A percentile compares a stretch with the other conserved stretches of the same genome.
Conservation (phyloP, 2,329 filamentous ascomycete genomes). For the Trichoderma cornu-damae region DNA sequence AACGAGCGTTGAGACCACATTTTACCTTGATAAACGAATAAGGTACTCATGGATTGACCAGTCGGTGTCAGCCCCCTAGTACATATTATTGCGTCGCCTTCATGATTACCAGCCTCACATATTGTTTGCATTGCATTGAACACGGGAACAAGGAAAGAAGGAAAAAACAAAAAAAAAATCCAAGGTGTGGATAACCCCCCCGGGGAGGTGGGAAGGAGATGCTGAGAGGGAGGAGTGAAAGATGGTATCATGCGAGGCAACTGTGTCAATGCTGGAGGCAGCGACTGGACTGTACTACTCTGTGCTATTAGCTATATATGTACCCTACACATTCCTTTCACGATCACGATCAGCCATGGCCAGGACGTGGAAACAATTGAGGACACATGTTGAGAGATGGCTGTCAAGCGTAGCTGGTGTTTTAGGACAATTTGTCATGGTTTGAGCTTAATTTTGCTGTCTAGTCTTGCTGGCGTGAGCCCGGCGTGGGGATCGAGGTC, state of each 20-base stretch:
- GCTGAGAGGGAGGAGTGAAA: background rate
- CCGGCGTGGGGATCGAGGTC: too few relatives aligned
- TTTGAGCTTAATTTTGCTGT: too few relatives aligned
- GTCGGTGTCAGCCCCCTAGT: slow-evolving; percentile 1
- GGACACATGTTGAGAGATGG: background rate
- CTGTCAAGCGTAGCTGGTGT: too few relatives aligned
- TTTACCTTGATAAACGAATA: slow-evolving; percentile 1
- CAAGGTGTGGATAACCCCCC: background rate
- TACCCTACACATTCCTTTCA: background rate
- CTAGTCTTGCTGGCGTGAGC: too few relatives aligned
- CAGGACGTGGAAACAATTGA: background rate
- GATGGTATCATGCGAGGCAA: background rate
- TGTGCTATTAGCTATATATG: background rate
- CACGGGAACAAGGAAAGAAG: background rate
- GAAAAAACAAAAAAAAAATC: background rate
- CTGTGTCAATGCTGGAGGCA: background rate
- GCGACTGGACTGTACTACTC: background rate
- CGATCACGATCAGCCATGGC: background rate
- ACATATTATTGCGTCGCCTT: background rate
- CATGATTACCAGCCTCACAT: background rate
- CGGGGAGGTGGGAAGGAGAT: background rate
- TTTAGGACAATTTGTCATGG: too few relatives aligned
- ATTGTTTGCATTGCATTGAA: background rate
- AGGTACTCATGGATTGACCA: slow-evolving; percentile 3
- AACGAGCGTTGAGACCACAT: slow-evolving; percentile 7